Base-by-base conservation (phyloP, 2,329 filamentous ascomycete species). In the Rhexocercosporidium sp. region DNA sequence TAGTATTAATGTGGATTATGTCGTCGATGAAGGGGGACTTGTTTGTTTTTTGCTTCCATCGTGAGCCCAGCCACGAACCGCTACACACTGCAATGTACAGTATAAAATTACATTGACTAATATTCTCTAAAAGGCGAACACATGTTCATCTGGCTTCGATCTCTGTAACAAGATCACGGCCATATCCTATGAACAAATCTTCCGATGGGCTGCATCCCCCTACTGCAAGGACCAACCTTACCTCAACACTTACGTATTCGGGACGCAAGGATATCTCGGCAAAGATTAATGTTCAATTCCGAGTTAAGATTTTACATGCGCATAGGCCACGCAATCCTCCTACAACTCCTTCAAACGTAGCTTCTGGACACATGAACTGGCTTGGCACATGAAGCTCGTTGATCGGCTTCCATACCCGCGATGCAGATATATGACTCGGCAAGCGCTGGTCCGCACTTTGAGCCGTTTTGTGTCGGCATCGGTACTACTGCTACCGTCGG, bases 61-160 rank as follows among this genome's bases (percentile, higher is more conserved):
- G n/a, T 18, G 5, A 44, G 39, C 39, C 14, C 14, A 44, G n/a
- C 44, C n/a, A 47, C 44, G 9, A 47, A 22, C n/a, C 3, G 11
- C 22, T 47, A 5, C 44, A 47, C n/a, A 47, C 44, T 47, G n/a
- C 51, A 56, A 56, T 18, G 51, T 18, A 20, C 2, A 31, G 3
- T 29, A 37, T 29, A 37, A 37, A 56, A 56, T 34, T 37, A 29
- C 37, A 29, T 18, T 37, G 20, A 18, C 11, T 22, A 37, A 6
- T 9, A 27, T 22, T 25, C 29, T 20, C 20, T 3, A 16, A 22
- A n/a, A 37, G 12, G 53, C 34, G 9, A 41, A 31, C 53, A 54
- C 29, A 57, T 57, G 53, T 57, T 57, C 53, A 25, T 57, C 53
- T 41, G 53, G 53, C 53, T 57, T 41, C 34, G 53, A 31, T 51